Evolutionary conservation across 2,329 filamentous ascomycete genomes (phyloP).

Genomic region (Ophiostoma montium): DNA sequence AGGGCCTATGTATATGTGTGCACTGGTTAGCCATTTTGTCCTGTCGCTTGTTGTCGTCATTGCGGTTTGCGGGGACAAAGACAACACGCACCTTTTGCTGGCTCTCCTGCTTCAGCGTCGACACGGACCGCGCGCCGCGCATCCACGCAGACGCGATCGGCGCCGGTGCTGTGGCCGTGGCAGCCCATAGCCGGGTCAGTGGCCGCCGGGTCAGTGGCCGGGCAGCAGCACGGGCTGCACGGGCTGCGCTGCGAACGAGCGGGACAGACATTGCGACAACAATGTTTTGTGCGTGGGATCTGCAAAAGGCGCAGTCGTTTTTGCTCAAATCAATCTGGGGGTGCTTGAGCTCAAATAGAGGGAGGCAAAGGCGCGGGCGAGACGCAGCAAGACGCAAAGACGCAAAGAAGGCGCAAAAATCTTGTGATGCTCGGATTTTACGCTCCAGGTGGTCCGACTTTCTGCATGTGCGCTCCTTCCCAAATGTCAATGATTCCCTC

Average conservation of each 20-base stretch:
- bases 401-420: no score
- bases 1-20: no score
- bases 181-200: no score
- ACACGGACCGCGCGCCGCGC: slow-evolving; percentile 26
- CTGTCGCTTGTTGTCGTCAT: background rate
- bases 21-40: slow-evolving; percentile 6
- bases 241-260: slow-evolving; percentile 33
- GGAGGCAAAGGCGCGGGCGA: no score
- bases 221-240: slow-evolving; percentile 26
- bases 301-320: no score
- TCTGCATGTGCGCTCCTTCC: background rate
- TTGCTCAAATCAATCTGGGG: no score
- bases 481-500: background rate
- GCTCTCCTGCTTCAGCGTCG: slow-evolving; percentile 35
- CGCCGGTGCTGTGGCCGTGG: slow-evolving; percentile 9
- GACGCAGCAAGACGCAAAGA: background rate
- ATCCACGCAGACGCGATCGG: slow-evolving; percentile 12
- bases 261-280: slow-evolving; percentile 34
- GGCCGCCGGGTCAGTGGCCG: slow-evolving; percentile 25
- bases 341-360: no score
- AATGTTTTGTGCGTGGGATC: no score
- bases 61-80: no score
- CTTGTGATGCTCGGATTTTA: no score
- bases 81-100: slow-evolving; percentile 46
- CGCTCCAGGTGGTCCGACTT: background rate